Conservation (phyloP, 2,329 filamentous ascomycete genomes). For the Neonectria coccinea region DNA sequence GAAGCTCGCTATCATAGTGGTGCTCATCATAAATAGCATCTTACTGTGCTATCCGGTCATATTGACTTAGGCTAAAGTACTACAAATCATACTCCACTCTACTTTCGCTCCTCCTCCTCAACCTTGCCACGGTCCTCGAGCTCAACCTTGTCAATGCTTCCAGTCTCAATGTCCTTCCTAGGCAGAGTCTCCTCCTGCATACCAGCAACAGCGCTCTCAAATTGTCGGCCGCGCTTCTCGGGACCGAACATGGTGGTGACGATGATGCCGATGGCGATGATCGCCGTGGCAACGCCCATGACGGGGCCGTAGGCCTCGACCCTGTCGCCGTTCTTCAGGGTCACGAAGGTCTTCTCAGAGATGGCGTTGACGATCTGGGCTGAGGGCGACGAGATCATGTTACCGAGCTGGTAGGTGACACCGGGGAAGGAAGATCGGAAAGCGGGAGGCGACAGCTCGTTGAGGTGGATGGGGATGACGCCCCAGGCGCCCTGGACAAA, state of each 20-base stretch:
- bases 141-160: constrained; percentile 42
- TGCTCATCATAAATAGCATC: no score
- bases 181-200: constrained; percentile 42
- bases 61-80: no score
- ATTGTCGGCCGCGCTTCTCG: constrained; percentile 78
- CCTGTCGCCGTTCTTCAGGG: constrained; percentile 62
- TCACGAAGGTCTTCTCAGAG: constrained; percentile 71
- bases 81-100: background rate
- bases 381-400: constrained; percentile 78
- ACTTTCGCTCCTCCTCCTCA: constrained; percentile 37
- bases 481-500: constrained; percentile 75
- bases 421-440: constrained; percentile 79
- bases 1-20: no score
- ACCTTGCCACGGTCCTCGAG: constrained; percentile 38
- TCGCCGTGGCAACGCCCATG: constrained; percentile 82
- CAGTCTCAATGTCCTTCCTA: constrained; percentile 47
- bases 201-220: constrained; percentile 68
- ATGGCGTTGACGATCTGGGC: constrained; percentile 84
- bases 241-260: constrained; percentile 77
- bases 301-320: constrained; percentile 79
- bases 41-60: no score
- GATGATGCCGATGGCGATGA: constrained; percentile 77
- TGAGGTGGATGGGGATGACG: constrained; percentile 78
- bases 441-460: constrained; percentile 77
- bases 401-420: constrained; percentile 79